Base-by-base conservation (phyloP, 805 yeast species). In the Cyberlindnera suaveolens region DNA sequence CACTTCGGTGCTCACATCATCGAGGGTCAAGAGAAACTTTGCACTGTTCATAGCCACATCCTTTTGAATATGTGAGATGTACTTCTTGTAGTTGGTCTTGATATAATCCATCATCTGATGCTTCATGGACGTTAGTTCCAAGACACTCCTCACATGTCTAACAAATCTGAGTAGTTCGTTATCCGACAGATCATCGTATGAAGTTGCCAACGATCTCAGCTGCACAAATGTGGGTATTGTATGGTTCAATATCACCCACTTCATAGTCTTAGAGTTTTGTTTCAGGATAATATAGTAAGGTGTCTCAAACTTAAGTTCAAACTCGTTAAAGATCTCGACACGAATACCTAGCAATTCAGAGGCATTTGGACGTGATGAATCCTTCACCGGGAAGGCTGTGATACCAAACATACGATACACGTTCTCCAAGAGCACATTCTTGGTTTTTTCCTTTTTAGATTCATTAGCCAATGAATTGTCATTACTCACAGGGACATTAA, bases 321-420 rank as follows among this genome's bases (percentile, higher is more conserved):
- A 13, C 17, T 60, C 62, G 39, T 66, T 60, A 42, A 60, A 67
- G 1, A 65, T 48, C 44, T 68, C 73, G n/a, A 68, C 54, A 34
- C 73, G 50, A n/a, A 68, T 53, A 3, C 72, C 72, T 1, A 67
- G 15, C 51, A 66, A 40, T 16, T 51, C 52, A 3, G 41, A 14
- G 7, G 56, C 17, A 38, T 19, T 31, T 6, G 51, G 48, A 1
- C 52, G 50, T n/a, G 58, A 45, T 4, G 71, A 70, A 38, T 66
- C 68, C 11, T 58, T 58, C 1, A 66, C 55, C 0, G 72, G 72
- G 44, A 68, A 67, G 9, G 59, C 57, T 4, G 70, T 66, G 3
- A 66, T 62, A 1, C 73, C 73, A 53, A 66, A 60, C 53, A 64
- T 50, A 40, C 72, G 56, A 39, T 60, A 67, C 4, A 57, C 49